Evolutionary conservation across 306 rosid genomes (phyloP).

Genomic region (Luffa aegyptiaca): DNA sequence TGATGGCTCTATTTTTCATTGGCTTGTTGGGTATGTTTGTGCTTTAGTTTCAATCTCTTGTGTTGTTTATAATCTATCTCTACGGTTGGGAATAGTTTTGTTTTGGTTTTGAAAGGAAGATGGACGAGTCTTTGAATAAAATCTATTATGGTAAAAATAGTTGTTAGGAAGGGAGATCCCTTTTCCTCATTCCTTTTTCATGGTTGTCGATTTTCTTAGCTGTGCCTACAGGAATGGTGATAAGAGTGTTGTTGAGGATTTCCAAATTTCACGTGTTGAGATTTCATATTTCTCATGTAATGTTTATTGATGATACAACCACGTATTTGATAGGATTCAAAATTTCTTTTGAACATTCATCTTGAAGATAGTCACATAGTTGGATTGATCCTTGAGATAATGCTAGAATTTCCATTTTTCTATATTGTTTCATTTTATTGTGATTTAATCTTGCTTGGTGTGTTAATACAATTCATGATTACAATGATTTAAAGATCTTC

Average conservation of each 20-base stretch:
- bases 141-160: not conserved
- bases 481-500: not conserved
- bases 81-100: not conserved
- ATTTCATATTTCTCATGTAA: not conserved
- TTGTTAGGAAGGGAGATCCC: not conserved
- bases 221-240: not conserved
- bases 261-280: not conserved
- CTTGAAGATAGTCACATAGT: not conserved
- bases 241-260: not conserved
- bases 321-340: not conserved
- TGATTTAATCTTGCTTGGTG: not conserved
- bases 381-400: not conserved
- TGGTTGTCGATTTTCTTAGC: not conserved
- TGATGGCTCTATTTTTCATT: slow-evolving; percentile 94
- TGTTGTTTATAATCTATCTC: not conserved
- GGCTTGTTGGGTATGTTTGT: slow-evolving; percentile 88
- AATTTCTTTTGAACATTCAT: not conserved
- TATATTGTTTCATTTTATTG: slow-evolving; percentile 4
- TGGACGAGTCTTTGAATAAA: not conserved
- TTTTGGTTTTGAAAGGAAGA: not conserved
- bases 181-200: not conserved
- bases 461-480: not conserved
- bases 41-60: not conserved
- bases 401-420: not conserved
- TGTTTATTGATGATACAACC: not conserved